phyloP scores from a whole-genome alignment of 192 early-diverging fungal species.

The Hyaloraphidium curvatum region DNA sequence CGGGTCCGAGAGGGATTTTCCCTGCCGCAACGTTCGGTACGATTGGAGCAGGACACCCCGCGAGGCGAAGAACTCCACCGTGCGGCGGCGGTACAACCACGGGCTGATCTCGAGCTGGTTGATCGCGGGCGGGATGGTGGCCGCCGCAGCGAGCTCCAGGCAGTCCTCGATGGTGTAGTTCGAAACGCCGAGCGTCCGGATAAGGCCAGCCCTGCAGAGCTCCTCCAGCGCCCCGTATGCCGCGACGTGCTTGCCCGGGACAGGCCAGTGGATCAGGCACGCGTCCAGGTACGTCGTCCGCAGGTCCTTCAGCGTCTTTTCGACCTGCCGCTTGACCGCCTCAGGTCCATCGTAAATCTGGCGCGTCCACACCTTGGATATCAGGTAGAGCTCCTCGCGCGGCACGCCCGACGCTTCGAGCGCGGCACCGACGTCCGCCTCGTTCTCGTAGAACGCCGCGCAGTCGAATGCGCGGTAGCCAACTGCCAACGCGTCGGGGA shows the following conservation, averaged over 20 bases:
- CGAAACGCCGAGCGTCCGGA: conserved; percentile 19
- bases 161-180: conserved; percentile 32
- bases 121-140: conserved; percentile 17
- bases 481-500: too few species aligned
- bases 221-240: conserved; percentile 29
- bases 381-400: conserved; percentile 35
- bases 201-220: too few species aligned
- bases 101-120: conserved; percentile 31
- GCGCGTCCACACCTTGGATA: conserved; percentile 50
- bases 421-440: too few species aligned
- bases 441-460: conserved; percentile 16
- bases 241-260: too few species aligned
- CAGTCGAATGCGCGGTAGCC: conserved; percentile 32
- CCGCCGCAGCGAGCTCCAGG: conserved; percentile 20
- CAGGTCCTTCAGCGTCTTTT: conserved; percentile 28
- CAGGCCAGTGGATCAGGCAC: conserved; percentile 46
- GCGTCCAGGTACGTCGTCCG: conserved; percentile 34
- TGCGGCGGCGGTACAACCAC: too few species aligned
- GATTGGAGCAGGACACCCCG: too few species aligned
- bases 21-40: too few species aligned
- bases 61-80: too few species aligned
- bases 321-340: conserved; percentile 22
- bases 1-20: conserved; percentile 28
- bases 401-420: too few species aligned
- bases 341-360: conserved; percentile 32